Base-by-base conservation (phyloP, 768 basidiomycete genomes). In the Mycena indigotica region DNA sequence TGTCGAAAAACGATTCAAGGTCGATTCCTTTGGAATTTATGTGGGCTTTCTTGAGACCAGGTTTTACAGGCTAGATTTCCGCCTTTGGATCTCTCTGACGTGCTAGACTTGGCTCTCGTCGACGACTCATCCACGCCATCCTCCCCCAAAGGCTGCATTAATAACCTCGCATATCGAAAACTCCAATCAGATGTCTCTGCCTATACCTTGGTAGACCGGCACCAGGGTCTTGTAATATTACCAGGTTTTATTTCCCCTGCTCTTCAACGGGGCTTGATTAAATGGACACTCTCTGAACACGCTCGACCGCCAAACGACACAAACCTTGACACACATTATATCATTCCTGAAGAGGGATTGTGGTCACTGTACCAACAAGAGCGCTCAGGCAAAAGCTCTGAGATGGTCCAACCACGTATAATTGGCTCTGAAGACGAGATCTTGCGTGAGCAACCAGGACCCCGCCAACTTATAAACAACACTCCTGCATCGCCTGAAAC, bases 301-400 rank as follows among this genome's bases (percentile, higher is more conserved):
- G 89, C 95, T 1, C 78, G 80, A 2, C 72, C 79, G 32, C 92
- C 93, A 0, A 97, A 97, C 68, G 87, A 90, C 54, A 95, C 93
- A 0, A 96, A 94, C 64, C 85, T 98, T 21, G 90, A 95, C 55
- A 82, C 85, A 0, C 96, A 98, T 70, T 97, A 96, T 66, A 45
- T 76, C 40, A 76, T 97, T 5, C 95, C 96, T 0, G 50, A 70
- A 17, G 75, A 83, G 12, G 91, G 95, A 13, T 71, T 98, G 23
- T 99, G 96, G 94, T 82, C 84, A 39, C 72, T 82, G 2, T 80
- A 77, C 69, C 62, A 86, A 19, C 10, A 68, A 64, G 29, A 56
- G 61, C n/a, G 71, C 75, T 56, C 66, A 0, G 56, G 50, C 26
- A 57, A 70, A 23, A 73, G 78, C 21, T 60, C 69, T 2, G 48